These are phyloP conservation scores for Sungouiella blattae DNA, from an alignment of 805 yeast species.

Conservation along the genomic window DNA sequence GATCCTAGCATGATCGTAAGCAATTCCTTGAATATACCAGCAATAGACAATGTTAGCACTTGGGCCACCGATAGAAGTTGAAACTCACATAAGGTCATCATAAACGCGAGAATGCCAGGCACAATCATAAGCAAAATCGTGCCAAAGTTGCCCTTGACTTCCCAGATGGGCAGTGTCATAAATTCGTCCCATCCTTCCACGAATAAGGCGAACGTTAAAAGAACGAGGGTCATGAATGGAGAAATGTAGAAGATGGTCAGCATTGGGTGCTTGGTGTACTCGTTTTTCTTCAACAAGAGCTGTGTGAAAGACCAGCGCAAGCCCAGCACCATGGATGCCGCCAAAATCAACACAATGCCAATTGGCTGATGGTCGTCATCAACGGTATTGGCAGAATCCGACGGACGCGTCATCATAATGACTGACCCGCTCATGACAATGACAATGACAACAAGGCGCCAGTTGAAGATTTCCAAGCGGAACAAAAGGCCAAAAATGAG, in stretches of 20 bases:
- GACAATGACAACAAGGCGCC: slow-evolving; percentile 68
- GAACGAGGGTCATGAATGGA: slow-evolving; percentile 71
- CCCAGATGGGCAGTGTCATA: slow-evolving; percentile 58
- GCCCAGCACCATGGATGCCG: slow-evolving; percentile 81
- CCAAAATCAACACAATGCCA: slow-evolving; percentile 73
- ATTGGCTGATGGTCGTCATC: slow-evolving; percentile 23
- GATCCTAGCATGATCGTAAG: slow-evolving; percentile 72
- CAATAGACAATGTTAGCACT: slow-evolving; percentile 80
- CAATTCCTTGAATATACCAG: slow-evolving; percentile 91
- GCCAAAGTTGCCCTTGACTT: slow-evolving; percentile 47
- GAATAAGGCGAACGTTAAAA: slow-evolving; percentile 59
- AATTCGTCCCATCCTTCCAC: slow-evolving; percentile 68
- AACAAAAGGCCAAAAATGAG: slow-evolving; percentile 82
- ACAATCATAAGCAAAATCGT: slow-evolving; percentile 61
- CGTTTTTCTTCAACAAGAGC: slow-evolving; percentile 60
- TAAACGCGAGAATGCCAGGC: slow-evolving; percentile 86
- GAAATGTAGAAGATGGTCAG: slow-evolving; percentile 79
- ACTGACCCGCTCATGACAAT: slow-evolving; percentile 80
- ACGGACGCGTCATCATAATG: slow-evolving; percentile 68
- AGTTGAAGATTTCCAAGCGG: slow-evolving; percentile 68
- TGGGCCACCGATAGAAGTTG: slow-evolving; percentile 77
- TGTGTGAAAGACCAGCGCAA: slow-evolving; percentile 95
- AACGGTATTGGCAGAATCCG: slow-evolving; percentile 18
- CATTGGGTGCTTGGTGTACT: slow-evolving; percentile 68
- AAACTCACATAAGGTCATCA: slow-evolving; percentile 87